These are phyloP conservation scores for Coemansia sp. DNA, from an alignment of 192 early-diverging fungal species.

Conservation along the genomic window DNA sequence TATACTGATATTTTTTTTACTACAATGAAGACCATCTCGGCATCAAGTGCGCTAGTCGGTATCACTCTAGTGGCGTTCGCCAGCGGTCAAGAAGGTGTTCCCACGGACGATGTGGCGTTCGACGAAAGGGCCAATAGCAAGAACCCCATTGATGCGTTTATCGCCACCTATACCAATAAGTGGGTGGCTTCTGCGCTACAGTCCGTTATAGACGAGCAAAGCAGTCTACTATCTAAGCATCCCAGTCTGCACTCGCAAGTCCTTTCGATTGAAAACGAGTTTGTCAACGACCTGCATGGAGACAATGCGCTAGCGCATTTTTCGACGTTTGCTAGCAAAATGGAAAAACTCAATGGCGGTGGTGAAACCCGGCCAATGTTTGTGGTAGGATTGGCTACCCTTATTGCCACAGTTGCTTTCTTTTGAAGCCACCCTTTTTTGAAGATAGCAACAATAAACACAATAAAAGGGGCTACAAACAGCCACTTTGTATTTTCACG, in stretches of 20 bases:
- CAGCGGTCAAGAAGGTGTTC: conserved; percentile 8
- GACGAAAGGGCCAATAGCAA: not conserved
- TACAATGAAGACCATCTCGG: not conserved
- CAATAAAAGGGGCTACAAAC: too few species aligned
- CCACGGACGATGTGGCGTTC: conserved; percentile 1
- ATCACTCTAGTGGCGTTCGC: not conserved
- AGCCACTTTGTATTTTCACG: not conserved
- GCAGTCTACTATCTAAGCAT: not conserved
- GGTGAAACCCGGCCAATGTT: not conserved
- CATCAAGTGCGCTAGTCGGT: not conserved
- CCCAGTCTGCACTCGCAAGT: not conserved
- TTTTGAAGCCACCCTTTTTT: not conserved
- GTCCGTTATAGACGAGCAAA: not conserved
- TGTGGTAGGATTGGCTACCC: not conserved
- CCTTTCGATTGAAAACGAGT: not conserved
- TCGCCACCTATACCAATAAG: not conserved
- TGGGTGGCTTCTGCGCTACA: not conserved
- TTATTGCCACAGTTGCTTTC: not conserved
- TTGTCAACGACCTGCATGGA: not conserved
- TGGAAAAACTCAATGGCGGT: not conserved
- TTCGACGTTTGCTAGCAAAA: not conserved
- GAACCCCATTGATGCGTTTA: not conserved
- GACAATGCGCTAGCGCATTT: conserved; percentile 5
- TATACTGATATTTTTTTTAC: not conserved
- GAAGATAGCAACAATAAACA: too few species aligned